phyloP scores from a whole-genome alignment of 2,329 filamentous ascomycete species.

The Apiospora phragmitis region DNA sequence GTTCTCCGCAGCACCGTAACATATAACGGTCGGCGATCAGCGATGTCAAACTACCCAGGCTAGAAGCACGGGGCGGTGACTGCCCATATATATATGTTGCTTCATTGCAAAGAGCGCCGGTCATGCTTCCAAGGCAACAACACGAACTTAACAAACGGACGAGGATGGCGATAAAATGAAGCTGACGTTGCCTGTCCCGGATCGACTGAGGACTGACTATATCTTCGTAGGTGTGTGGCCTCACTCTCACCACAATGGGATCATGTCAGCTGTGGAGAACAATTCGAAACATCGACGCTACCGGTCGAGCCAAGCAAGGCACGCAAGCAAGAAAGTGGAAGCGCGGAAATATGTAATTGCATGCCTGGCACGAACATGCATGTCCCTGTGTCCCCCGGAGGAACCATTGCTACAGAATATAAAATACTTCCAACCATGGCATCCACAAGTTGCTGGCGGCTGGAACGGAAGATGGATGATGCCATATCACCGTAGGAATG shows the following conservation, averaged over 20 bases:
- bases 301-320: background rate
- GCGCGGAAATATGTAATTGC: background rate
- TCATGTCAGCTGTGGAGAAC: background rate
- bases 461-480: background rate
- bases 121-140: background rate
- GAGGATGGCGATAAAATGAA: background rate
- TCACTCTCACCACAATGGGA: background rate
- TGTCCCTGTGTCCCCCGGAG: background rate
- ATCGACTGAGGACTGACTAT: background rate
- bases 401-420: background rate
- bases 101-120: background rate
- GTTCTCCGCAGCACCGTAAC: background rate
- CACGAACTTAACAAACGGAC: background rate
- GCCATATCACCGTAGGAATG: background rate
- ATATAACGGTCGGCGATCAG: background rate
- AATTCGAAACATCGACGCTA: conserved; percentile 1
- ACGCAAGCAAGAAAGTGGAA: background rate
- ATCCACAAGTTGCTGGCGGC: background rate
- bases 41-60: background rate
- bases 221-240: background rate
- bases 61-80: background rate
- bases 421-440: background rate
- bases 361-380: background rate
- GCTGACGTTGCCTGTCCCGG: background rate
- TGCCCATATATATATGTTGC: background rate